phyloP scores from a whole-genome alignment of 1,284 basidiomycete species.

The Malassezia cuniculi region DNA sequence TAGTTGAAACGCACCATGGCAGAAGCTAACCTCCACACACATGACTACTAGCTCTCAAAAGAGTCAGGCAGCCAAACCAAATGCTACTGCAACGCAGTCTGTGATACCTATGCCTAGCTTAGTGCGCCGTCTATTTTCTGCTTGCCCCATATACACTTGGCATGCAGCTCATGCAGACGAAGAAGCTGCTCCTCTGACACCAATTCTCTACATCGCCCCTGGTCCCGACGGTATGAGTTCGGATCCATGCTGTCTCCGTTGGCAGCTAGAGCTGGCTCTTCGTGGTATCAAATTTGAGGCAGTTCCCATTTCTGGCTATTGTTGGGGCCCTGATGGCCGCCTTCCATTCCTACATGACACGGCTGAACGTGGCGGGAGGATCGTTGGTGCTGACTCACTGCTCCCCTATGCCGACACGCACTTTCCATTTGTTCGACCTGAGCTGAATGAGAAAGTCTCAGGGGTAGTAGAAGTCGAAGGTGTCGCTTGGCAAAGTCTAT shows the following conservation, averaged over 20 bases:
- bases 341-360: constrained; percentile 21
- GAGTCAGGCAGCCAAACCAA: no score
- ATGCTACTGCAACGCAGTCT: no score
- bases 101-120: constrained; percentile 18
- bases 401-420: constrained; percentile 24
- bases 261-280: constrained; percentile 35
- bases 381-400: constrained; percentile 8
- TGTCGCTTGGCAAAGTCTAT: constrained; percentile 6
- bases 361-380: not conserved
- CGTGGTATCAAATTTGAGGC: constrained; percentile 21
- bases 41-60: no score
- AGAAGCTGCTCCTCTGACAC: constrained; percentile 12
- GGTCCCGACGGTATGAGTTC: constrained; percentile 16
- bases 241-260: constrained; percentile 29
- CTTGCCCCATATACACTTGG: constrained; percentile 20
- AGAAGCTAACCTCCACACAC: no score
- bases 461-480: not conserved
- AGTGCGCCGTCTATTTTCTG: constrained; percentile 17
- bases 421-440: constrained; percentile 17
- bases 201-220: constrained; percentile 22
- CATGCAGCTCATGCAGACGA: constrained; percentile 13
- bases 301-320: constrained; percentile 20
- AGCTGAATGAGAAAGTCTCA: constrained; percentile 15
- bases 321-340: constrained; percentile 23
- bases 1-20: constrained; percentile 2